Conservation (phyloP, 2,329 filamentous ascomycete genomes). For the Lasiodiplodia sp. region DNA sequence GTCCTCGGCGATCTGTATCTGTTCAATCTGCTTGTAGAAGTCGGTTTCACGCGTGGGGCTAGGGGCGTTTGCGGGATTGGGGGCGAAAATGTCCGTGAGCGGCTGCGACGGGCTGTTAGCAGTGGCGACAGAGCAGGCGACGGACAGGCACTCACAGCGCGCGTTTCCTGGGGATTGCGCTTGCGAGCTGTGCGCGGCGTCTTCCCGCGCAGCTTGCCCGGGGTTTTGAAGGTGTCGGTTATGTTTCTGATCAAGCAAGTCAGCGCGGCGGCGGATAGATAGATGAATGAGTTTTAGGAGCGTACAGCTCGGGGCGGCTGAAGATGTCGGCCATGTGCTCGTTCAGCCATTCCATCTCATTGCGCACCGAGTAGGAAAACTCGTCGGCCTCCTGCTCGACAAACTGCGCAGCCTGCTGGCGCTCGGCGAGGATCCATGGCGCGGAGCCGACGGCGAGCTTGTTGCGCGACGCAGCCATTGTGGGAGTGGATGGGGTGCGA, state of each 20-base stretch:
- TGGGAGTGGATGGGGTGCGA: conserved; percentile 1
- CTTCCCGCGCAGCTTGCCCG: conserved; percentile 81
- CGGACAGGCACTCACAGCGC: conserved; percentile 69
- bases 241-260: conserved; percentile 71
- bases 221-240: conserved; percentile 94
- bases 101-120: conserved; percentile 47
- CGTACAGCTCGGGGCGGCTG: conserved; percentile 83
- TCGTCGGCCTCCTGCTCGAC: conserved; percentile 86
- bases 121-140: conserved; percentile 54
- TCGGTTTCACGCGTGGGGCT: conserved; percentile 63
- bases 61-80: conserved; percentile 52
- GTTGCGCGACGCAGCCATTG: conserved; percentile 35
- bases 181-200: conserved; percentile 77
- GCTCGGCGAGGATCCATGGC: conserved; percentile 86
- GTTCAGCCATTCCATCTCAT: conserved; percentile 97
- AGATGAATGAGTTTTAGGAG: conserved; percentile 28
- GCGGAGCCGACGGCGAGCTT: conserved; percentile 74
- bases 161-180: conserved; percentile 62
- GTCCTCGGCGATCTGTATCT: conserved; percentile 68
- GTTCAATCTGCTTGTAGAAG: conserved; percentile 62
- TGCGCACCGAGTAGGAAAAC: conserved; percentile 87
- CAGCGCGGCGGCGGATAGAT: conserved; percentile 22
- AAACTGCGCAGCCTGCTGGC: conserved; percentile 77
- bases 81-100: conserved; percentile 57
- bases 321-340: conserved; percentile 98